phyloP scores from a whole-genome alignment of 306 rosid species.

The Prunus armeniaca region DNA sequence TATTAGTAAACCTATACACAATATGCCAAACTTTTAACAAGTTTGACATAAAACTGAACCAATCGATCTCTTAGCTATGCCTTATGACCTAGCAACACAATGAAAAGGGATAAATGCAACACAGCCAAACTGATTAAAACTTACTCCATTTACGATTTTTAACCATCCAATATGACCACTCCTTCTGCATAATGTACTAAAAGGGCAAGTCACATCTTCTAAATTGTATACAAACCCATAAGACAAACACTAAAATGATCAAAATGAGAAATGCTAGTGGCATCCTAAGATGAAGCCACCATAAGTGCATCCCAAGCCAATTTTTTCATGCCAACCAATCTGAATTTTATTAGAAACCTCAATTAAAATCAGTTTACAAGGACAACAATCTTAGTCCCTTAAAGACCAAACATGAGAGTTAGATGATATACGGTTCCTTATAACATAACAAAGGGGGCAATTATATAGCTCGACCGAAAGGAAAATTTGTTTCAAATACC shows the following conservation, averaged over 20 bases:
- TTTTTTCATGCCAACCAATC: no score
- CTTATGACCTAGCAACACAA: not conserved
- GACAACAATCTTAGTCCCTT: not conserved
- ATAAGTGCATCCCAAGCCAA: no score
- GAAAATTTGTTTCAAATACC: slow-evolving; percentile 25
- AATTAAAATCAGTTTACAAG: not conserved
- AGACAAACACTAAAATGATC: not conserved
- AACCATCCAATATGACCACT: not conserved
- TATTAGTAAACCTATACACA: not conserved
- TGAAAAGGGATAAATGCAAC: not conserved
- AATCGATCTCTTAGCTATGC: not conserved
- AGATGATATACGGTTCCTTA: no score
- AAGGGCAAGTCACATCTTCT: not conserved
- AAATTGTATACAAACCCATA: not conserved
- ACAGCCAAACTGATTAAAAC: not conserved
- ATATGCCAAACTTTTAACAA: not conserved
- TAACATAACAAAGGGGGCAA: not conserved
- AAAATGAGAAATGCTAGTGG: not conserved
- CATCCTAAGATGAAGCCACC: not conserved
- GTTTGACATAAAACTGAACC: not conserved
- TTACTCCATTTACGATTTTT: not conserved
- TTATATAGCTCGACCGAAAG: no score
- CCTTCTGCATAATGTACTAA: not conserved
- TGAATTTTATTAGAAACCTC: not conserved
- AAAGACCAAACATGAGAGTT: not conserved